A percentile compares a stretch with the other conserved stretches of the same genome.
These are phyloP conservation scores for Crucihimalaya himalaica DNA, from an alignment of 345 rosid genomes.

Conservation along the genomic window DNA sequence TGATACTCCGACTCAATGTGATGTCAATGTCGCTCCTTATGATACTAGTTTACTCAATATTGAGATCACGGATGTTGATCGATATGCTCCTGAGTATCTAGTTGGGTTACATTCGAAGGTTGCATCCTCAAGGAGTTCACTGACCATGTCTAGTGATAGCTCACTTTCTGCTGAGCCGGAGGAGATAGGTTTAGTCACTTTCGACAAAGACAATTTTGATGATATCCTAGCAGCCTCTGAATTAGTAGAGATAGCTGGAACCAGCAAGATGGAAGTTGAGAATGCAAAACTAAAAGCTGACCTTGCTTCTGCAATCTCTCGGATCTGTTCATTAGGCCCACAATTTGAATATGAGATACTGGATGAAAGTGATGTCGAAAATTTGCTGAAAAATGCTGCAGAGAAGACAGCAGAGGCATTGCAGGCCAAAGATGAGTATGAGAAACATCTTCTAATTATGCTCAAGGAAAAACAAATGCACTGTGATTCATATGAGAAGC, in stretches of 20 bases:
- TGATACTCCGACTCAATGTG: conserved; percentile 91
- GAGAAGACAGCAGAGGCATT: conserved; percentile 89
- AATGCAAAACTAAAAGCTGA: conserved; percentile 97
- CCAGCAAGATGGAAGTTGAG: conserved; percentile 95
- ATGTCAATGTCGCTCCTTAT: conserved; percentile 85
- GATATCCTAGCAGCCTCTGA: conserved; percentile 70
- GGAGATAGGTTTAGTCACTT: conserved; percentile 48
- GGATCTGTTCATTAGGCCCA: conserved; percentile 64
- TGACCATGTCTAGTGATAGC: conserved; percentile 65
- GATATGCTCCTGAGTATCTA: conserved; percentile 86
- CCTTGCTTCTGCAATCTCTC: conserved; percentile 89
- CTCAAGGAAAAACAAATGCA: conserved; percentile 77
- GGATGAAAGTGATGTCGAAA: conserved; percentile 65
- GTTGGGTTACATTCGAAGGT: conserved; percentile 58
- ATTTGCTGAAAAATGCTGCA: conserved; percentile 62
- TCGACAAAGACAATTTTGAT: conserved; percentile 50
- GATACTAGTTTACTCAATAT: conserved; percentile 78
- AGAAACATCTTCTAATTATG: conserved; percentile 68
- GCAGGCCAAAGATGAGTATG: conserved; percentile 78
- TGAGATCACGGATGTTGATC: conserved; percentile 72
- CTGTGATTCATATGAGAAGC: conserved; percentile 85
- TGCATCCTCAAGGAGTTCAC: conserved; percentile 57
- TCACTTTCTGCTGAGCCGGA: conserved; percentile 60
- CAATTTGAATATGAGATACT: conserved; percentile 66
- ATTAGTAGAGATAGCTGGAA: conserved; percentile 84